These are phyloP conservation scores for Anthracocystis walkeri DNA, from an alignment of 1,284 basidiomycete species.

Conservation along the genomic window DNA sequence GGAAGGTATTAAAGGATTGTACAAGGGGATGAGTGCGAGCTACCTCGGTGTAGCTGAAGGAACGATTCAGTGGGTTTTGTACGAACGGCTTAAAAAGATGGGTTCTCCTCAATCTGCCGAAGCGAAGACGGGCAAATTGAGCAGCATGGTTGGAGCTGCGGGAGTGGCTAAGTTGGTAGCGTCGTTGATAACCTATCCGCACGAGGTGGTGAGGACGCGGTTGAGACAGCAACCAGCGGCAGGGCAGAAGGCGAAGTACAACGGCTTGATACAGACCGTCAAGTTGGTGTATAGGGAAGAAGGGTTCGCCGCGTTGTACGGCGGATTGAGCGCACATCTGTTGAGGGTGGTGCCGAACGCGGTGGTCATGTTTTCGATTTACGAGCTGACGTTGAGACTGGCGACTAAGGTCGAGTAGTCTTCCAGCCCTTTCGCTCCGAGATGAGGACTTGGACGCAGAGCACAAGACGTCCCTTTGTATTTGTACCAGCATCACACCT, in stretches of 20 bases:
- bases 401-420: conserved; percentile 37
- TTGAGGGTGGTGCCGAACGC: conserved; percentile 98
- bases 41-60: conserved; percentile 96
- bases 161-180: conserved; percentile 88
- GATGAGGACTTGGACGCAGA: too few relatives aligned
- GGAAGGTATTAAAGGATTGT: conserved; percentile 89
- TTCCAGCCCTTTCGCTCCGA: too few relatives aligned
- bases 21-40: conserved; percentile 93
- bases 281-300: conserved; percentile 89
- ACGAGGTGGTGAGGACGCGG: conserved; percentile 81
- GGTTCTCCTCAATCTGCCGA: not conserved
- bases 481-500: not conserved
- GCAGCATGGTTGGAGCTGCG: conserved; percentile 87
- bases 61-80: conserved; percentile 97
- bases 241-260: conserved; percentile 77
- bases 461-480: not conserved
- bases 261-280: conserved; percentile 85
- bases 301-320: conserved; percentile 85
- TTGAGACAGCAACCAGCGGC: conserved; percentile 82
- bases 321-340: conserved; percentile 92
- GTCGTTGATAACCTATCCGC: conserved; percentile 66
- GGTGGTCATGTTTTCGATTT: conserved; percentile 87
- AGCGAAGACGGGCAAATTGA: conserved; percentile 43
- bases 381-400: conserved; percentile 68
- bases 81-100: conserved; percentile 82